A percentile compares a stretch with the other conserved stretches of the same genome.
These are phyloP conservation scores for Penicillium turbatum DNA, from an alignment of 495 filamentous ascomycete genomes.

Conservation along the genomic window DNA sequence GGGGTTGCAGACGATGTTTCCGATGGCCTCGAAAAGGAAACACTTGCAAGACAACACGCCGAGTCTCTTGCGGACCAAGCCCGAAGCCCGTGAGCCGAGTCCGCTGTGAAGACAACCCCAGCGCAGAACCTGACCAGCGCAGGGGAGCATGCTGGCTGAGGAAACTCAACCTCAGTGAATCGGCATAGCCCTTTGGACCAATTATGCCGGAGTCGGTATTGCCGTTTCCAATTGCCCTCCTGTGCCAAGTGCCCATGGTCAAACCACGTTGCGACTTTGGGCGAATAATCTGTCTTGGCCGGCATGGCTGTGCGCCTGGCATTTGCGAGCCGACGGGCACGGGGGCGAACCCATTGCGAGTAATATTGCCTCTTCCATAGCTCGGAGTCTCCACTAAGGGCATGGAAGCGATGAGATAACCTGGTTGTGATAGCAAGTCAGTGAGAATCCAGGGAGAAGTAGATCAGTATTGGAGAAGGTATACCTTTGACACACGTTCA, in stretches of 20 bases:
- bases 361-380: constrained; percentile 92
- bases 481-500: constrained; percentile 66
- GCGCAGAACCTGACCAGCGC: constrained; percentile 68
- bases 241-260: constrained; percentile 59
- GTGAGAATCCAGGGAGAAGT: not conserved
- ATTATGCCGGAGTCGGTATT: constrained; percentile 87
- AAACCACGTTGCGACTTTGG: constrained; percentile 76
- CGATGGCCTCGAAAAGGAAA: constrained; percentile 12
- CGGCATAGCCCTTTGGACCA: constrained; percentile 83
- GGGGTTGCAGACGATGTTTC: constrained; percentile 38
- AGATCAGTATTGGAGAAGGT: not conserved
- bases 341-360: constrained; percentile 79
- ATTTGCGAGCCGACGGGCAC: constrained; percentile 71
- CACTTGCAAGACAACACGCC: constrained; percentile 33
- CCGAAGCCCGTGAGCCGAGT: constrained; percentile 61
- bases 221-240: constrained; percentile 75
- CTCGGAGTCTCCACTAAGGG: constrained; percentile 76
- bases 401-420: constrained; percentile 71
- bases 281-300: constrained; percentile 59
- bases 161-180: constrained; percentile 70
- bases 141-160: constrained; percentile 51
- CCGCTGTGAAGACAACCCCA: constrained; percentile 74
- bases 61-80: constrained; percentile 69
- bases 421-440: constrained; percentile 33
- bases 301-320: constrained; percentile 45